Percentiles rank a stretch among this genome's conserved stretches.
Conservation (phyloP, 2,329 filamentous ascomycete species). For the Nigrospora oryzae region DNA sequence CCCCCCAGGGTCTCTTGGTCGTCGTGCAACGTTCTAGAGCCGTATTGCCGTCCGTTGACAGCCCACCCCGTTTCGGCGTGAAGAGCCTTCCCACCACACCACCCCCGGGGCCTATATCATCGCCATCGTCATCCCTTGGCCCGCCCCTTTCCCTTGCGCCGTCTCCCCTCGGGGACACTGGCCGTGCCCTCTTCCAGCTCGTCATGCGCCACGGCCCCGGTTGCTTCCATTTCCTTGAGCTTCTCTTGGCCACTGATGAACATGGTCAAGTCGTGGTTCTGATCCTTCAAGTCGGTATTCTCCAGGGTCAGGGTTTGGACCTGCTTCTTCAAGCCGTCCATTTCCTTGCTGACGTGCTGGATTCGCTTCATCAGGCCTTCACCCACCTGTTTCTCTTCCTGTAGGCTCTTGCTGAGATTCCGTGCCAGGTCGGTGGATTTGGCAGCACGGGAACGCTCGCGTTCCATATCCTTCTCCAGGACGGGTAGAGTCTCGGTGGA, state of each 20-base stretch:
- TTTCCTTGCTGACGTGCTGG: conserved; percentile 58
- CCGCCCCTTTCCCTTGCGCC: conserved; percentile 41
- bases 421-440: conserved; percentile 72
- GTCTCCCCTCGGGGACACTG: conserved; percentile 47
- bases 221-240: conserved; percentile 60
- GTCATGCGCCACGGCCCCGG: conserved; percentile 52
- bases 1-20: too few relatives aligned
- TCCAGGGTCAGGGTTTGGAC: conserved; percentile 49
- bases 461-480: conserved; percentile 65
- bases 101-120: too few relatives aligned
- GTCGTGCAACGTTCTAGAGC: too few relatives aligned
- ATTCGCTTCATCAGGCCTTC: conserved; percentile 79
- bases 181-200: conserved; percentile 67
- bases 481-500: conserved; percentile 48
- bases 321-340: conserved; percentile 48
- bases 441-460: conserved; percentile 58
- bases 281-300: conserved; percentile 69
- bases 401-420: conserved; percentile 63
- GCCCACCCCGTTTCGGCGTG: too few relatives aligned
- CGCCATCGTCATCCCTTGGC: conserved; percentile 16
- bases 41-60: too few relatives aligned
- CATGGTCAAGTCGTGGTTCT: conserved; percentile 80
- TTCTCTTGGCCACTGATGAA: conserved; percentile 82
- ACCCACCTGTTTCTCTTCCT: conserved; percentile 81
- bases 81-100: too few relatives aligned